Evolutionary conservation across 805 yeast species (phyloP).

Genomic region (Wickerhamomyces kurtzmanii): DNA sequence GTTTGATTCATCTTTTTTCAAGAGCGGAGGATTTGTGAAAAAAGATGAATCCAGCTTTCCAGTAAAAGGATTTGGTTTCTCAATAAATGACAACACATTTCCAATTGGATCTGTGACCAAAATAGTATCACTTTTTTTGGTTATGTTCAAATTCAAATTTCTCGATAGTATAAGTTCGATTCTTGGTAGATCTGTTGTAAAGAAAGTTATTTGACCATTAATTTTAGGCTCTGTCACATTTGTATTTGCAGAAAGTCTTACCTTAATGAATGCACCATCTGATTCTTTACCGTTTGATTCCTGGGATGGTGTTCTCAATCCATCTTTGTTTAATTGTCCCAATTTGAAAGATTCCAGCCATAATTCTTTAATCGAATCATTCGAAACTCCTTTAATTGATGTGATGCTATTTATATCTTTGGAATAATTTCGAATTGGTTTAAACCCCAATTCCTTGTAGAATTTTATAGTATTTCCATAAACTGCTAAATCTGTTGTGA

Average conservation of each 20-base stretch:
- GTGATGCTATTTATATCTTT: constrained; percentile 31
- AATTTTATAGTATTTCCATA: constrained; percentile 43
- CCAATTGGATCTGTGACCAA: constrained; percentile 56
- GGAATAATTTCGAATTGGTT: constrained; percentile 47
- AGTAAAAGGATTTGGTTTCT: constrained; percentile 13
- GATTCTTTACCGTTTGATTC: constrained; percentile 26
- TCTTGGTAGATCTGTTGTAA: constrained; percentile 26
- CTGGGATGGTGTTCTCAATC: constrained; percentile 47
- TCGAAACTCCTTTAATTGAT: constrained; percentile 44
- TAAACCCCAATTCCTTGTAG: constrained; percentile 53
- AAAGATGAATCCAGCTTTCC: constrained; percentile 3
- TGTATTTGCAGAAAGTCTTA: constrained; percentile 29
- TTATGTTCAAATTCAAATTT: constrained; percentile 14
- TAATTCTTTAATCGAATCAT: constrained; percentile 56
- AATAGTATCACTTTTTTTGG: constrained; percentile 12
- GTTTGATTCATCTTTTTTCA: neutral
- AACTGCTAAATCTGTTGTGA: constrained; percentile 36
- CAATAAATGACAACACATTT: constrained; percentile 30
- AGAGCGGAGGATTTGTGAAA: no score
- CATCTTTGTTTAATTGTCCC: constrained; percentile 48
- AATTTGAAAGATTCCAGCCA: constrained; percentile 67
- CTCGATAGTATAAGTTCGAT: no score
- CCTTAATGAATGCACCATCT: constrained; percentile 36
- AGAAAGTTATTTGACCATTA: constrained; percentile 28
- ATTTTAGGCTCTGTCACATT: constrained; percentile 22